These are phyloP conservation scores for Komagataea norvegica DNA, from an alignment of 1,139 yeast species.

Conservation along the genomic window DNA sequence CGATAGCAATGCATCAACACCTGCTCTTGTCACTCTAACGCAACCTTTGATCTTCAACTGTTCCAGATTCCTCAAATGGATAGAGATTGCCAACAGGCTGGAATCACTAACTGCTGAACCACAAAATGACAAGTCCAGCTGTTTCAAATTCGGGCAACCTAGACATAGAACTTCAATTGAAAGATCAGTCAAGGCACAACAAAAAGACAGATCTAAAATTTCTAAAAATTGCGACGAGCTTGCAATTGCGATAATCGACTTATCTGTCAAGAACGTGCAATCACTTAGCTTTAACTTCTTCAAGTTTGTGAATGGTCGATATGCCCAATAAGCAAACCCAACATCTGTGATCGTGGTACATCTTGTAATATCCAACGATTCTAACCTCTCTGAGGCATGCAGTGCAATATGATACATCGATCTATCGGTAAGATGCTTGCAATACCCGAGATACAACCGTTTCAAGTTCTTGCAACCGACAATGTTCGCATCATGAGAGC, in stretches of 20 bases:
- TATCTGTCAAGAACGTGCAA: conserved; percentile 69
- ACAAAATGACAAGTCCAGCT: conserved; percentile 63
- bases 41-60: conserved; percentile 59
- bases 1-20: conserved; percentile 59
- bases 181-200: conserved; percentile 69
- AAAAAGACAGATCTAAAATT: conserved; percentile 58
- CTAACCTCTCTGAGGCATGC: conserved; percentile 52
- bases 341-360: conserved; percentile 75
- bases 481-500: conserved; percentile 6
- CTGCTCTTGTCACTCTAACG: conserved; percentile 68
- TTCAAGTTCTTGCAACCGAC: conserved; percentile 58
- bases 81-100: conserved; percentile 57
- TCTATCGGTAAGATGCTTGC: conserved; percentile 68
- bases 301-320: conserved; percentile 48
- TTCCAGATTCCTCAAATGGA: conserved; percentile 46
- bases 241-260: conserved; percentile 57
- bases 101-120: conserved; percentile 78
- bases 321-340: conserved; percentile 65
- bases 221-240: conserved; percentile 55
- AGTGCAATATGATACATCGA: conserved; percentile 60
- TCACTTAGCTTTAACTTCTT: conserved; percentile 54
- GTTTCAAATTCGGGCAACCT: conserved; percentile 53
- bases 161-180: conserved; percentile 61
- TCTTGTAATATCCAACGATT: conserved; percentile 58
- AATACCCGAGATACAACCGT: conserved; percentile 56